Percentiles rank a stretch among this genome's conserved stretches.
These are phyloP conservation scores for Mortierella sp. DNA, from an alignment of 371 early-diverging fungal species.

Conservation along the genomic window DNA sequence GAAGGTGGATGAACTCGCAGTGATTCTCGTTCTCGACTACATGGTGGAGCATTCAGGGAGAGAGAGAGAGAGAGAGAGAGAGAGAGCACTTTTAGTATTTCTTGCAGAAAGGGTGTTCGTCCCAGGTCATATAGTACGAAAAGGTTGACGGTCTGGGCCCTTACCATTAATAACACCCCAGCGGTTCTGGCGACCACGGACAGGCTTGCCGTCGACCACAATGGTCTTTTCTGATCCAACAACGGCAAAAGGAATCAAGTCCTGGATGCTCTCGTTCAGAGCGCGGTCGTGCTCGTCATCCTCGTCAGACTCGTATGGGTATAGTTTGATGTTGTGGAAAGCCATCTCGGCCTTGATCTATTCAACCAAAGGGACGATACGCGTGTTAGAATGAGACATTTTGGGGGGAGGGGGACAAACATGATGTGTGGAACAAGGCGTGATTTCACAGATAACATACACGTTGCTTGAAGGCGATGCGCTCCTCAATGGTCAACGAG, in stretches of 20 bases:
- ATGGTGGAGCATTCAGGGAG: background rate
- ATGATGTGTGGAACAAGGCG: no score
- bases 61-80: background rate
- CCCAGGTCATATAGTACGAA: no score
- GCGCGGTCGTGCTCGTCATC: constrained; percentile 83
- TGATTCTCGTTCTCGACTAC: constrained; percentile 78
- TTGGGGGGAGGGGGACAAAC: no score
- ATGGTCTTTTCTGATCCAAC: constrained; percentile 87
- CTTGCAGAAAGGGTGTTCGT: no score
- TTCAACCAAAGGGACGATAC: constrained; percentile 5
- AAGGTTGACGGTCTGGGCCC: no score
- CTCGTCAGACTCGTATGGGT: constrained; percentile 87
- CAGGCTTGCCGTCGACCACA: constrained; percentile 83
- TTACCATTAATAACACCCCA: constrained; percentile 78
- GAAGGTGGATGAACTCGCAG: constrained; percentile 83
- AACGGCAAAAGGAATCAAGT: constrained; percentile 86
- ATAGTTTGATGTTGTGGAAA: constrained; percentile 90
- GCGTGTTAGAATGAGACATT: constrained; percentile 6
- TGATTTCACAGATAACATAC: constrained; percentile 60
- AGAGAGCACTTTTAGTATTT: no score
- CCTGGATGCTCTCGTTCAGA: constrained; percentile 80
- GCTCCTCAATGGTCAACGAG: constrained; percentile 84
- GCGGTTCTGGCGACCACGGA: constrained; percentile 76
- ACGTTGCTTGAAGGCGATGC: constrained; percentile 75
- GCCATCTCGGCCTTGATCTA: constrained; percentile 91